These are phyloP conservation scores for Apocynum venetum DNA, from an alignment of 257 asterid species.

Conservation along the genomic window DNA sequence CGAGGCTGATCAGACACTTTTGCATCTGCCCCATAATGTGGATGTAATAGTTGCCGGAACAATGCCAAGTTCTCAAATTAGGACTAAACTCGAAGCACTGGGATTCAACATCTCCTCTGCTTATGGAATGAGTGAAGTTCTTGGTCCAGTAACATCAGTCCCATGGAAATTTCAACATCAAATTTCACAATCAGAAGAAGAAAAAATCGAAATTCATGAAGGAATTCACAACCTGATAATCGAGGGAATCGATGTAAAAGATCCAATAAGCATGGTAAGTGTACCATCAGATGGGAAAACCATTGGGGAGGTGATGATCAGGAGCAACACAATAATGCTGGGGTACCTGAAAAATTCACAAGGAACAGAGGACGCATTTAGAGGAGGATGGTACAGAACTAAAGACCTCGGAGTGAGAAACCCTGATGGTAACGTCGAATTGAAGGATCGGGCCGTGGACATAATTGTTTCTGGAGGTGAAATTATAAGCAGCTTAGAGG, in stretches of 20 bases:
- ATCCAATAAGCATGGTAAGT: slow-evolving; percentile 51
- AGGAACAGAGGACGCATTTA: slow-evolving; percentile 49
- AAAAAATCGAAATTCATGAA: slow-evolving; percentile 36
- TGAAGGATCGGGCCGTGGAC: slow-evolving; percentile 58
- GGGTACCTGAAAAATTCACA: slow-evolving; percentile 50
- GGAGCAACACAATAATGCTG: slow-evolving; percentile 58
- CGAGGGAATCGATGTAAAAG: slow-evolving; percentile 54
- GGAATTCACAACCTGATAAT: slow-evolving; percentile 42
- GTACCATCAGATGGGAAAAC: slow-evolving; percentile 56
- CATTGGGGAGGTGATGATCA: slow-evolving; percentile 64
- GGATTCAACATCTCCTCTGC: slow-evolving; percentile 43
- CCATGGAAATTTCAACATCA: slow-evolving; percentile 32
- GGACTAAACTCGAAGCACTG: slow-evolving; percentile 30
- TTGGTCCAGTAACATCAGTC: slow-evolving; percentile 48
- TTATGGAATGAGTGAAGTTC: slow-evolving; percentile 74
- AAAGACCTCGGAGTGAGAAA: slow-evolving; percentile 61
- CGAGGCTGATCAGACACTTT: slow-evolving; percentile 6
- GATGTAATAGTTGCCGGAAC: slow-evolving; percentile 46
- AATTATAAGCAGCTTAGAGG: slow-evolving; percentile 51
- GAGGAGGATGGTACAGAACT: slow-evolving; percentile 72
- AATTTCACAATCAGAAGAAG: slow-evolving; percentile 18
- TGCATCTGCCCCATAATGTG: slow-evolving; percentile 40
- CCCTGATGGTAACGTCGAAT: slow-evolving; percentile 41
- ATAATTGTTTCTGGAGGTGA: slow-evolving; percentile 46
- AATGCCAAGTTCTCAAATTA: slow-evolving; percentile 43